Conservation (phyloP, 2,329 filamentous ascomycete species). For the Gliomastix tumulicola region DNA sequence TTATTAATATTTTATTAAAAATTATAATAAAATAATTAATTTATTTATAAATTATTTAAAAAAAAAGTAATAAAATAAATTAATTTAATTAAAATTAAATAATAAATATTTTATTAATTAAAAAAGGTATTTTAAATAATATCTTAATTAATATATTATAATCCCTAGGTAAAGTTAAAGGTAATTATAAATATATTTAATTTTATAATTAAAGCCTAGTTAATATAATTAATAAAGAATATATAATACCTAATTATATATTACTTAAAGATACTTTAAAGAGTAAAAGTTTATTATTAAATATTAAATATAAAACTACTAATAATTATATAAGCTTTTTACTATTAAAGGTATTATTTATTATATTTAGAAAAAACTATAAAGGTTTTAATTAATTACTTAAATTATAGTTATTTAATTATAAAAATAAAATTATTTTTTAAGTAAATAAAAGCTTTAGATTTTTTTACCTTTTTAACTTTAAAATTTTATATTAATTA, state of each 20-base stretch:
- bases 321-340: slow-evolving; percentile 1
- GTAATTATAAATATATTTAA: slow-evolving; percentile 3
- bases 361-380: not conserved
- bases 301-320: not conserved
- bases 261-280: slow-evolving; percentile 1
- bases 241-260: no score
- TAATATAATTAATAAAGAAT: slow-evolving; percentile 2
- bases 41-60: not conserved
- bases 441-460: no score
- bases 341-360: not conserved
- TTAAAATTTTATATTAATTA: not conserved
- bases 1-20: slow-evolving; percentile 1
- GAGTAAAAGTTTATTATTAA: not conserved
- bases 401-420: no score
- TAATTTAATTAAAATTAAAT: not conserved
- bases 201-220: no score
- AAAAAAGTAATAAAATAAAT: not conserved
- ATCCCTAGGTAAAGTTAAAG: not conserved
- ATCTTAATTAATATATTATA: not conserved
- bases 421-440: no score
- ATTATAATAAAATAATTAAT: no score
- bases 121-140: not conserved
- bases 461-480: not conserved
- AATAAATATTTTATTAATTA: not conserved
- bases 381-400: no score